Base-by-base conservation (phyloP, 164 flowering plant species). In the Nelumbo lutea region DNA sequence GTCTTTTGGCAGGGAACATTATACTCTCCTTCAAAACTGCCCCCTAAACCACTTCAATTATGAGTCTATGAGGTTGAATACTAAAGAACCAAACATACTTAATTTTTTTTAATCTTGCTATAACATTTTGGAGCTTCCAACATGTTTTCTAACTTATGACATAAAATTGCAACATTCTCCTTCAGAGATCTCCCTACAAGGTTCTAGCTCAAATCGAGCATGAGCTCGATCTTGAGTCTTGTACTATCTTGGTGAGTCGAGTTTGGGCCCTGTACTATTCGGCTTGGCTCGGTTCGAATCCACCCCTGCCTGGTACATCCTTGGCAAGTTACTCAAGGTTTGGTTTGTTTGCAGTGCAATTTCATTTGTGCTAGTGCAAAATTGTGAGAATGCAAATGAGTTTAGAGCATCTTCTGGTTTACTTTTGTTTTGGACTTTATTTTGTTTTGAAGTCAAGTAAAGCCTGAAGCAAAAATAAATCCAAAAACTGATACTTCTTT, bases 21-120 rank as follows among this genome's bases (percentile, higher is more conserved):
- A 59, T 95, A 95, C 68, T 80, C 79, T 65, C 91, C 91, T 50
- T 76, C 99, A 69, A 89, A 81, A 68, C 61, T 87, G 64, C 97
- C 99, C 10, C 89, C 97, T 11, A 75, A 85, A 73, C 99, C 97
- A 51, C 89, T 95, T 61, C 90, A 85, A 72, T 13, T 95, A 72
- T 95, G 99, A 97, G 93, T 96, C 43, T 95, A 92, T 75, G 99
- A 95, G 96, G 99, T 92, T 64, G 73, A 86, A 57, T 62, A 57
- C 40, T 5, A n/a, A 11, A 64, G 52, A 40, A 62, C 46, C n/a
- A 39, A 7, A 65, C 3, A 41, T 38, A 44, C 0, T 46, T 38
- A 10, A 64, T 38, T 61, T 44, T 44, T 11, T 52, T 3, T 11
- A 8, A 44, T 43, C 40, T 44, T 13, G 3, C 59, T 65, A 50